A percentile compares a stretch with the other conserved stretches of the same genome.
Conservation (phyloP, 208 protist species). For the Polymyxa betae region DNA sequence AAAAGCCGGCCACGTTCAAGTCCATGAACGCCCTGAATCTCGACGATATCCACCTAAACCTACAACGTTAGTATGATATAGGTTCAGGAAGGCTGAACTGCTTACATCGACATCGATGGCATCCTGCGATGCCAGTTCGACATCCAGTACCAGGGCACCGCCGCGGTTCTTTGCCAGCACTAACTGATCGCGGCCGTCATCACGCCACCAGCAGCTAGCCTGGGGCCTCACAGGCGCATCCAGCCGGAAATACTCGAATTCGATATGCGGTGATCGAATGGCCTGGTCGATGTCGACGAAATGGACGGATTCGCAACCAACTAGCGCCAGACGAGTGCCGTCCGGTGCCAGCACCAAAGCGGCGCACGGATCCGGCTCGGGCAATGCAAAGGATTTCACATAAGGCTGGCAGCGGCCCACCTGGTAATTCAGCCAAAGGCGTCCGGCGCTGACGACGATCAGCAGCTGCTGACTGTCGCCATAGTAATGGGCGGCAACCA, state of each 20-base stretch:
- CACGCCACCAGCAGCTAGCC: no score
- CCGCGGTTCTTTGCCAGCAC: not conserved
- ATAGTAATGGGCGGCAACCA: not conserved
- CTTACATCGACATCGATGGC: not conserved
- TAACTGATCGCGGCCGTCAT: no score
- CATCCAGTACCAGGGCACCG: not conserved
- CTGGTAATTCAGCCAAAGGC: not conserved
- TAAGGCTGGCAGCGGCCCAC: not conserved
- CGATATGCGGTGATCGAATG: no score
- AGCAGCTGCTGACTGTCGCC: not conserved
- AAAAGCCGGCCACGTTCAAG: not conserved
- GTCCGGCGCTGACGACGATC: not conserved
- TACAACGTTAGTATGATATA: not conserved
- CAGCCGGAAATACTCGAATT: no score
- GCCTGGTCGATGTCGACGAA: constrained; percentile 8
- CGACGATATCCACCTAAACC: not conserved
- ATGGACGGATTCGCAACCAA: not conserved
- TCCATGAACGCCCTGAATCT: not conserved
- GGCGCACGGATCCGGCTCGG: not conserved
- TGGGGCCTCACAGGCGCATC: no score
- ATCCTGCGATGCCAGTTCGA: not conserved
- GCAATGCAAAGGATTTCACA: not conserved
- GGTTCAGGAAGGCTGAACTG: not conserved
- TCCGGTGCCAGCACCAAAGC: not conserved
- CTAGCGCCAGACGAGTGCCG: not conserved